Evolutionary conservation across 768 basidiomycete species (phyloP), one percentile per base, ranked within the genome.

Genomic region (Podaxis pistillaris): DNA sequence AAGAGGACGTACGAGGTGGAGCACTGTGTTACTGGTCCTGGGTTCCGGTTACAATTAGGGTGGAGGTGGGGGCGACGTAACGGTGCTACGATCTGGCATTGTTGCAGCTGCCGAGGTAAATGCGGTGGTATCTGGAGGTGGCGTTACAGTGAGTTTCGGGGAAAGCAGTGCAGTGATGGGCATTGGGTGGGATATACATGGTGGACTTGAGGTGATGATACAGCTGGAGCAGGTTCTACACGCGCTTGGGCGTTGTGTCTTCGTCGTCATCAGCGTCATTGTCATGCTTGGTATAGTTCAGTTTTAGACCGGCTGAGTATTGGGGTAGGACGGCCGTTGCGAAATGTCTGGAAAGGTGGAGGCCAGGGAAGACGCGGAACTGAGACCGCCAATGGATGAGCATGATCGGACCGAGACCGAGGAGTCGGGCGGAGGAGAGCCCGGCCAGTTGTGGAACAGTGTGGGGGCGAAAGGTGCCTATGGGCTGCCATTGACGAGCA

Each of bases 1-100:
- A 2, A 93, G 79, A 3, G 78, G 73, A 1, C 77, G 78, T 33
- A 84, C 66, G 7, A 92, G 82, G 22, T 76, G 76, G 17, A 87
- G 60, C 6, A 22, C 17, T 6, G 58, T 38, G 4, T 11, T 17
- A 17, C 38, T 51, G 3, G 40, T 75, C 17, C 78, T 72, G n/a
- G 76, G 71, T 2, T 68, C 65, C 58, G 69, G 51, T 33, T 63
- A 46, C 58, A 67, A 36, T 37, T 19, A 62, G 40, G 19, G 19
- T 19, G 19, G 19, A 19, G 19, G 19, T 19, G 19, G 19, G 19
- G 64, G 62, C 55, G 70, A 62, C 53, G 66, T 64, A 17, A 55
- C n/a, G n/a, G 52, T 54, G 64, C 33, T 24, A 41, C 56, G 40
- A 4, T 55, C 26, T 13, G 69, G 47, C 3, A 55, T 50, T 19